Percentiles rank a stretch among this genome's conserved stretches.
phyloP scores from a whole-genome alignment of 2,329 filamentous ascomycete genomes.

The Ophiostoma sp. region DNA sequence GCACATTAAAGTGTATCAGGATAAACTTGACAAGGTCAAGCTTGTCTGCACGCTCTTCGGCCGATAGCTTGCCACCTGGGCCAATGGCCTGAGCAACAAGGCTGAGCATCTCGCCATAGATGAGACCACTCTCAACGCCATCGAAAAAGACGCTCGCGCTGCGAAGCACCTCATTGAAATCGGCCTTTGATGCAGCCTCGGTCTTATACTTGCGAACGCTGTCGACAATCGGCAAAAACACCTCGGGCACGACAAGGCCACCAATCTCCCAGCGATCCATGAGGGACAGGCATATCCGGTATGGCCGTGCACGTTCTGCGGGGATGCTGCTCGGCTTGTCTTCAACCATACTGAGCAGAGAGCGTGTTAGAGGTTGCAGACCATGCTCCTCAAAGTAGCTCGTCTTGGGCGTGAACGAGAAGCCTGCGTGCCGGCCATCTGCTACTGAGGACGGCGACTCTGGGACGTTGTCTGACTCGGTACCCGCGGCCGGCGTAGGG shows the following conservation, averaged over 20 bases:
- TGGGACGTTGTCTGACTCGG: slow-evolving; percentile 29
- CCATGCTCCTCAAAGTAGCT: slow-evolving; percentile 82
- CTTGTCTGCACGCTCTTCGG: slow-evolving; percentile 52
- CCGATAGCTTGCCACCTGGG: slow-evolving; percentile 40
- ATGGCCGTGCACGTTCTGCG: slow-evolving; percentile 71
- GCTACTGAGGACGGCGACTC: slow-evolving; percentile 41
- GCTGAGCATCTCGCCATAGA: slow-evolving; percentile 75
- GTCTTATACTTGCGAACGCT: slow-evolving; percentile 72
- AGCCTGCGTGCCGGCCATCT: slow-evolving; percentile 27
- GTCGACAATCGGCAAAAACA: slow-evolving; percentile 80
- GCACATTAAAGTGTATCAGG: slow-evolving; percentile 80
- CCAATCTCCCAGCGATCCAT: slow-evolving; percentile 99
- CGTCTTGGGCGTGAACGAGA: slow-evolving; percentile 49
- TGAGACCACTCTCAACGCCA: slow-evolving; percentile 87
- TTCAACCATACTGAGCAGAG: slow-evolving; percentile 71
- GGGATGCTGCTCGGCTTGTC: slow-evolving; percentile 39
- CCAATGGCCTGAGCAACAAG: slow-evolving; percentile 59
- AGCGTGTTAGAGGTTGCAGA: slow-evolving; percentile 64
- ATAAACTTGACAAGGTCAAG: slow-evolving; percentile 76
- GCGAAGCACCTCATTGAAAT: slow-evolving; percentile 80
- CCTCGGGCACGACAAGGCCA: slow-evolving; percentile 75
- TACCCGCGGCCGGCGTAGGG: slow-evolving; percentile 49
- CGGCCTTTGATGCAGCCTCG: slow-evolving; percentile 56
- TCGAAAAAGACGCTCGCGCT: slow-evolving; percentile 97
- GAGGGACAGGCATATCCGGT: slow-evolving; percentile 84